phyloP scores from a whole-genome alignment of 2,329 filamentous ascomycete genomes.

The Fusarium protoensiforme region DNA sequence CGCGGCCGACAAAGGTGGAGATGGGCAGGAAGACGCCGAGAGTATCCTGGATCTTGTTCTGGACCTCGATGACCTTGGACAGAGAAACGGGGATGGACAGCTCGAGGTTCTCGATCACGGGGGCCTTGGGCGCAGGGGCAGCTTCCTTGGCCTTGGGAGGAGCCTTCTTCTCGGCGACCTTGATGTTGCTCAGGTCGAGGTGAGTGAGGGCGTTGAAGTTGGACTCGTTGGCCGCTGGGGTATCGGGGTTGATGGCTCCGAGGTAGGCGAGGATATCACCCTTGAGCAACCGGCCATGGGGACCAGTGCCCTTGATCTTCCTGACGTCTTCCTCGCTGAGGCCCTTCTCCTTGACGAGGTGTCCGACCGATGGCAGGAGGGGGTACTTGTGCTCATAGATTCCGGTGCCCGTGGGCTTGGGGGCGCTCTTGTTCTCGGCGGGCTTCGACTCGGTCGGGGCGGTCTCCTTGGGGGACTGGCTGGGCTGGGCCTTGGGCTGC shows the following conservation, averaged over 20 bases:
- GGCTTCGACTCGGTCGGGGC: constrained; percentile 47
- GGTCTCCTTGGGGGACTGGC: constrained; percentile 63
- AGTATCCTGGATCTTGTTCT: constrained; percentile 81
- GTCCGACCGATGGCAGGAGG: constrained; percentile 83
- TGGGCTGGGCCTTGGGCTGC: constrained; percentile 72
- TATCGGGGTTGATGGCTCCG: constrained; percentile 78
- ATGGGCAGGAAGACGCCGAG: constrained; percentile 86
- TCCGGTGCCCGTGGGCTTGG: constrained; percentile 56
- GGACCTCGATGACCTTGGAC: constrained; percentile 79
- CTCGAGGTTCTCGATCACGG: constrained; percentile 62
- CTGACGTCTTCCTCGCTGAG: constrained; percentile 79
- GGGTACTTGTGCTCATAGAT: constrained; percentile 76
- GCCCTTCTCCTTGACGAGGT: constrained; percentile 82
- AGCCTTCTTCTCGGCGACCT: constrained; percentile 71
- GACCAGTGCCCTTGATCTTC: constrained; percentile 89
- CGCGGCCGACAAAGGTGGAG: constrained; percentile 86
- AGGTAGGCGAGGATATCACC: constrained; percentile 94
- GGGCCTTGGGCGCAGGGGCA: constrained; percentile 52
- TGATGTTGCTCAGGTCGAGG: constrained; percentile 96
- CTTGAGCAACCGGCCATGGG: constrained; percentile 89
- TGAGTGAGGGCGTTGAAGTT: constrained; percentile 81
- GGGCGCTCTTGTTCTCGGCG: constrained; percentile 49
- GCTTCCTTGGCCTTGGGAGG: constrained; percentile 48
- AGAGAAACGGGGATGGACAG: constrained; percentile 83
- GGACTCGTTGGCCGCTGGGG: constrained; percentile 76